phyloP scores from a whole-genome alignment of 2,329 filamentous ascomycete genomes.

The Penicillium sp. region DNA sequence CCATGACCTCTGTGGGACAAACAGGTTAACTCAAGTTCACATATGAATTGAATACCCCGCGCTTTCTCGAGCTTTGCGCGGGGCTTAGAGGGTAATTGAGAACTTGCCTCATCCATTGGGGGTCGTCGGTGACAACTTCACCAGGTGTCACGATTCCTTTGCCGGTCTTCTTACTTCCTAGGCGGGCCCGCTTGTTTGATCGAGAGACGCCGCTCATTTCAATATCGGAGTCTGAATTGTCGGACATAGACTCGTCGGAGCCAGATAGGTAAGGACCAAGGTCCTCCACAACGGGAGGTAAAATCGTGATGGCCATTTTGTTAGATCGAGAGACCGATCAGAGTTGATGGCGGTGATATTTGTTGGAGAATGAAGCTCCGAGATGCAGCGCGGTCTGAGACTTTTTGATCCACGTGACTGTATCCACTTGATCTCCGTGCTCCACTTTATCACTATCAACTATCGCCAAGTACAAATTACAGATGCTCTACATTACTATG shows the following conservation, averaged over 20 bases:
- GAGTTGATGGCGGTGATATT: not conserved
- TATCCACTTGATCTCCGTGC: slow-evolving; percentile 6
- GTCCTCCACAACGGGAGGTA: slow-evolving; percentile 49
- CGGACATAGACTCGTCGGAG: slow-evolving; percentile 53
- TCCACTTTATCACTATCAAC: not conserved
- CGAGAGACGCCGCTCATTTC: slow-evolving; percentile 32
- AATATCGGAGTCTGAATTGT: slow-evolving; percentile 46
- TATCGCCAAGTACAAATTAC: not conserved
- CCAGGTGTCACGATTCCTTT: slow-evolving; percentile 78
- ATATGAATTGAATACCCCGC: not conserved
- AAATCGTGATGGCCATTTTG: slow-evolving; percentile 60
- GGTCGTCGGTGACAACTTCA: slow-evolving; percentile 80
- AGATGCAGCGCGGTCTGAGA: slow-evolving; percentile 7
- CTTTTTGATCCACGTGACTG: slow-evolving; percentile 19
- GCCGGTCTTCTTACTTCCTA: slow-evolving; percentile 26
- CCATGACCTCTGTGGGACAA: slow-evolving; percentile 72
- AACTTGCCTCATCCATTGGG: slow-evolving; percentile 82
- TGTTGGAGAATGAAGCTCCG: not conserved
- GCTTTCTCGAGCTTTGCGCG: not conserved
- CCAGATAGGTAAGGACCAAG: slow-evolving; percentile 32
- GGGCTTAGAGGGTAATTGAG: not conserved
- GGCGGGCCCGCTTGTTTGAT: slow-evolving; percentile 39
- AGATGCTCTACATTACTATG: no score
- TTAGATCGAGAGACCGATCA: not conserved
- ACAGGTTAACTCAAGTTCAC: slow-evolving; percentile 6